Base-by-base conservation (phyloP, 805 yeast genomes). In the Saccharomycopsis fodiens region DNA sequence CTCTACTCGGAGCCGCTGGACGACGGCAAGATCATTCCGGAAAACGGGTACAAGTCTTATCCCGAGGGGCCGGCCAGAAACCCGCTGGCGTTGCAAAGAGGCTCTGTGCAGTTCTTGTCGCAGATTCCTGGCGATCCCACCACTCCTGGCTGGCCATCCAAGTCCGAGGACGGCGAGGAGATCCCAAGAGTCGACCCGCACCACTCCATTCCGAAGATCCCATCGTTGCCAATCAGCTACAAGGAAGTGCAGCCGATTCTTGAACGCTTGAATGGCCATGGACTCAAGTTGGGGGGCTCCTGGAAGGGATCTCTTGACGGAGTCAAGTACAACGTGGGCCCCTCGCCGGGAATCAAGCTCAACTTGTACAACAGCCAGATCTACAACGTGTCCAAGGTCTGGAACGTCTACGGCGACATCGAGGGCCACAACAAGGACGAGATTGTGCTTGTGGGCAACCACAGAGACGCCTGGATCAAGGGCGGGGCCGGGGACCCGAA, bases 401-500 rank as follows among this genome's bases (percentile, higher is more conserved):
- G 72, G 64, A 79, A 84, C 55, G 80, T 81, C 25, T 68, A 78
- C 55, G 89, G 82, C 7, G 69, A 68, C 38, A 61, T 80, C 35
- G 73, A 72, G 48, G 89, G 89, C 35, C 58, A 61, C 10, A 65
- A 68, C 34, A 60, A 65, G 32, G 69, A 73, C 41, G 80, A 79
- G 46, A 78, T 74, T 3, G 69, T 83, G 40, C 59, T 84, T 30
- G 59, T 83, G 46, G 93, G 93, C 30, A 83, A 82, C 59, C 93
- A 83, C 58, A 74, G 87, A 45, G 93, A 84, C 58, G 79, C 89
- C 2, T 85, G 91, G 93, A 73, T 79, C 47, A 75, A 78, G 47
- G 85, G 85, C 41, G 86, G 86, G 13, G 88, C 89, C 1, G 81
- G 78, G 21, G 93, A 84, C 61, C 89, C 93, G 25, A 83, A 83